phyloP scores from a whole-genome alignment of 83 land plant genomes.

The Larix sibirica region DNA sequence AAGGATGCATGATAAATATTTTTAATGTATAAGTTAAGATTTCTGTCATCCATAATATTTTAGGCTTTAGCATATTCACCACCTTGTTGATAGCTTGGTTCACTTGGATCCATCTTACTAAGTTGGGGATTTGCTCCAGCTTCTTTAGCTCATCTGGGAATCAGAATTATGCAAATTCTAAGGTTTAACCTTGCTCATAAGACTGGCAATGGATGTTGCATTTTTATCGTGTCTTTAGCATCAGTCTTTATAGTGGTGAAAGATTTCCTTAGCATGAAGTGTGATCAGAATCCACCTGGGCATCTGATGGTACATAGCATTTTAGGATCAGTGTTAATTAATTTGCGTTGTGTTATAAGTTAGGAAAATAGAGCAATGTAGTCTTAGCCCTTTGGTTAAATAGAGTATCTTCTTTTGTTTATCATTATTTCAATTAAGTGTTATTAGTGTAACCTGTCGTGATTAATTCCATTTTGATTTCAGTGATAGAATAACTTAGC shows the following conservation, averaged over 20 bases:
- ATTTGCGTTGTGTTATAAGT: not conserved
- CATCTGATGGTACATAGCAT: too few species aligned
- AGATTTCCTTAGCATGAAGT: too few species aligned
- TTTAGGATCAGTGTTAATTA: not conserved
- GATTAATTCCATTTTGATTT: not conserved
- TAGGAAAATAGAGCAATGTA: not conserved
- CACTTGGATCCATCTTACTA: not conserved
- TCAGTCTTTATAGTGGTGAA: too few species aligned
- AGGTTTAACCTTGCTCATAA: too few species aligned
- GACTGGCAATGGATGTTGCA: too few species aligned
- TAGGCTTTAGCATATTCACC: not conserved
- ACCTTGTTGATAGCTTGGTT: not conserved
- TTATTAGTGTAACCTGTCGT: not conserved
- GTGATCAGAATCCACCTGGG: too few species aligned
- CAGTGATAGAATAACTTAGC: too few species aligned
- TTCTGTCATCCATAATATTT: too few species aligned
- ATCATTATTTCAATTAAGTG: not conserved
- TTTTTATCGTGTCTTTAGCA: too few species aligned
- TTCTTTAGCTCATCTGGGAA: not conserved
- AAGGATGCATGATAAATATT: too few species aligned
- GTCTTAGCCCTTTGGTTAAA: not conserved
- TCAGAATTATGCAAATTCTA: too few species aligned
- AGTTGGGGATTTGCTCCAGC: not conserved
- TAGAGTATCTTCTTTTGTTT: not conserved
- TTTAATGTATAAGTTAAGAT: too few species aligned